Conservation (phyloP, 75 land plant species). For the Chamaecyparis obtusa region DNA sequence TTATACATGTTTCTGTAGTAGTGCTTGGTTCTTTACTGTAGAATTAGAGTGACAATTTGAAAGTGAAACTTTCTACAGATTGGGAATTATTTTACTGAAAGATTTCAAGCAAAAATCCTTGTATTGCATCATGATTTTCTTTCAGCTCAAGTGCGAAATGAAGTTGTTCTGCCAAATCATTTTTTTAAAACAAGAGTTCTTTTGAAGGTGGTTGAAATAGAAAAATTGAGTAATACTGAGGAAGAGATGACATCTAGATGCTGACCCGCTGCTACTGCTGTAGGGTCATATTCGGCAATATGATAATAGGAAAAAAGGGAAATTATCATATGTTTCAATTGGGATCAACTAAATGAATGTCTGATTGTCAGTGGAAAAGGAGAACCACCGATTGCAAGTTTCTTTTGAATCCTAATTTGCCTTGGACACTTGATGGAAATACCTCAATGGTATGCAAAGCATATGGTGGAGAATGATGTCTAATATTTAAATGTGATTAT, state of each 20-base stretch:
- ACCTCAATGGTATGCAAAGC: too few relatives aligned
- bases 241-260: not conserved
- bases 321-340: too few relatives aligned
- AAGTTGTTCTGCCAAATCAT: not conserved
- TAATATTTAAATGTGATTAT: too few relatives aligned
- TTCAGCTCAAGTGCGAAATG: not conserved
- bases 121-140: not conserved
- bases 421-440: too few relatives aligned
- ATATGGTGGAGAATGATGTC: too few relatives aligned
- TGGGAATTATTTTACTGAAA: not conserved
- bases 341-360: too few relatives aligned
- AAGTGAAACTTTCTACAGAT: not conserved
- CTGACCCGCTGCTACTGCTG: not conserved
- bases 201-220: not conserved
- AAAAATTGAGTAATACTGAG: not conserved
- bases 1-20: too few relatives aligned
- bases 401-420: too few relatives aligned
- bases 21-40: not conserved
- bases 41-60: not conserved
- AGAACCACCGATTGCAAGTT: too few relatives aligned
- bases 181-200: not conserved
- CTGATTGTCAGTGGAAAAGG: too few relatives aligned
- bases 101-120: not conserved
- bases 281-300: too few relatives aligned
- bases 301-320: too few relatives aligned